Percentiles rank a stretch among this genome's conserved stretches.
phyloP scores from a whole-genome alignment of 768 basidiomycete genomes.

The Tricholoma saponaceum region DNA sequence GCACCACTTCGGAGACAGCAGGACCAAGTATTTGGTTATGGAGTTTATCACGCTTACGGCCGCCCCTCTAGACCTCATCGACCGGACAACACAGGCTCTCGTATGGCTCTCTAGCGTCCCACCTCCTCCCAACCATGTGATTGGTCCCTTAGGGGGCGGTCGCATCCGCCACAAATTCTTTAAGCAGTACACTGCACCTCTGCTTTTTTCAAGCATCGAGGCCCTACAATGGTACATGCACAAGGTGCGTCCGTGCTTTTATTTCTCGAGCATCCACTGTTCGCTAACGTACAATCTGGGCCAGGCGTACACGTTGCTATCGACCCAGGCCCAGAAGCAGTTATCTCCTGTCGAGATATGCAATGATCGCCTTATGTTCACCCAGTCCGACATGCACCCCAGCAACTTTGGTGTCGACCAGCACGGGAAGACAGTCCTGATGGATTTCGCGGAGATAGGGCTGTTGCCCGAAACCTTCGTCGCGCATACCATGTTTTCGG shows the following conservation, averaged over 20 bases:
- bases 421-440: conserved; percentile 5
- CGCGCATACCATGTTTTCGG: background rate
- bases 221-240: conserved; percentile 16
- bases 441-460: conserved; percentile 3
- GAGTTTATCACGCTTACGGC: conserved; percentile 19
- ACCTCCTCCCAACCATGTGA: conserved; percentile 14
- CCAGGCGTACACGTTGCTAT: conserved; percentile 1
- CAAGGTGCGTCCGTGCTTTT: conserved; percentile 12
- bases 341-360: background rate
- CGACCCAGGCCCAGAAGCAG: background rate
- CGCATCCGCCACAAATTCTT: conserved; percentile 16
- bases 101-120: conserved; percentile 19
- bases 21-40: conserved; percentile 23
- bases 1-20: conserved; percentile 15
- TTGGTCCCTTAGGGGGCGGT: conserved; percentile 17
- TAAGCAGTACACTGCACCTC: conserved; percentile 16
- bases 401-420: conserved; percentile 10
- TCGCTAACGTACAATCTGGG: background rate
- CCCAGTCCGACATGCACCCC: conserved; percentile 5
- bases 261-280: background rate
- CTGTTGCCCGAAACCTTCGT: conserved; percentile 4
- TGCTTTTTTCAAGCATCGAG: conserved; percentile 15
- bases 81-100: conserved; percentile 18
- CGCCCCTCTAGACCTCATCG: conserved; percentile 4
- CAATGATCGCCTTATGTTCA: conserved; percentile 4